Evolutionary conservation across 495 filamentous ascomycete species (phyloP).

Genomic region (Xylaria bambusicola): DNA sequence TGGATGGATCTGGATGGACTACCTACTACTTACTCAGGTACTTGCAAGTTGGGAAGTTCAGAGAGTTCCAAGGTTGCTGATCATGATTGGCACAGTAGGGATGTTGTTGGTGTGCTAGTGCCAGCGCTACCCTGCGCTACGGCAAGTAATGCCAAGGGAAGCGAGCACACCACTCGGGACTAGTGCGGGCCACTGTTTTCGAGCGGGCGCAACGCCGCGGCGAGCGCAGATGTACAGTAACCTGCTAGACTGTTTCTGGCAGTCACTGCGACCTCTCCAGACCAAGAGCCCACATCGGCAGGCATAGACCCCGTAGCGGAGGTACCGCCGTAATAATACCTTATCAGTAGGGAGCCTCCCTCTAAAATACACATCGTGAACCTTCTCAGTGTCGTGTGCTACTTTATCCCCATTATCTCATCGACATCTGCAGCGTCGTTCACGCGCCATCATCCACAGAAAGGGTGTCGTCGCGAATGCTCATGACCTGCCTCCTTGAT

Average conservation of each 20-base stretch:
- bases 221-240: background rate
- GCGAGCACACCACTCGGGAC: too few species aligned
- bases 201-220: too few species aligned
- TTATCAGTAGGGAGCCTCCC: constrained; percentile 18
- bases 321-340: constrained; percentile 3
- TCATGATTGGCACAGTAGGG: too few species aligned
- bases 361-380: constrained; percentile 13
- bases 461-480: background rate
- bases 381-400: constrained; percentile 12
- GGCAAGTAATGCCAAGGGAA: too few species aligned
- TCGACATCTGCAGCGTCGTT: background rate
- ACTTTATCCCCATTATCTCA: background rate
- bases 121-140: too few species aligned
- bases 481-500: background rate
- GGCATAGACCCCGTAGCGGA: background rate
- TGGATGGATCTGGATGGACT: too few species aligned
- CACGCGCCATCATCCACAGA: background rate
- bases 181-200: too few species aligned
- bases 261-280: constrained; percentile 10
- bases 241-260: constrained; percentile 14
- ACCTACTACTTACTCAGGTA: too few species aligned
- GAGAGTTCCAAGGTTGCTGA: too few species aligned
- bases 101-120: too few species aligned
- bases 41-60: too few species aligned
- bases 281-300: constrained; percentile 1